These are phyloP conservation scores for Talaromyces liani DNA, from an alignment of 495 filamentous ascomycete species.

Conservation along the genomic window DNA sequence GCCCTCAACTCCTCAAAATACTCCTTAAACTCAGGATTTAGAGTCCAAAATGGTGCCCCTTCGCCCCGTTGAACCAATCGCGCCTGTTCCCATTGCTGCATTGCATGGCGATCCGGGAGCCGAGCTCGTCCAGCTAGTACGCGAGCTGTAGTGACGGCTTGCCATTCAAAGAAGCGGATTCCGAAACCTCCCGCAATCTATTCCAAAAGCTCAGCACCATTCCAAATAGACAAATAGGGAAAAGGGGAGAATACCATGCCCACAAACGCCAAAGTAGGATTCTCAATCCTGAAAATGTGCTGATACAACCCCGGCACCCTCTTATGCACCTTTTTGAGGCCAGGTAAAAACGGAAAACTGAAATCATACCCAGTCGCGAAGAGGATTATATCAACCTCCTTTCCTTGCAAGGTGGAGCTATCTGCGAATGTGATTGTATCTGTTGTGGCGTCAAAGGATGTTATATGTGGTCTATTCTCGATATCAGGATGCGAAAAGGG, in stretches of 20 bases:
- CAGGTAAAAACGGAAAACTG: conserved; percentile 12
- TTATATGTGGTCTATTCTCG: conserved; percentile 14
- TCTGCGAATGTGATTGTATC: conserved; percentile 54
- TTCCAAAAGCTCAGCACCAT: conserved; percentile 12
- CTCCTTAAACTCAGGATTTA: conserved; percentile 46
- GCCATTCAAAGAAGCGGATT: conserved; percentile 55
- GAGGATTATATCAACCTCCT: background rate
- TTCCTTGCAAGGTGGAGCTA: conserved; percentile 23
- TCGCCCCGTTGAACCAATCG: conserved; percentile 43
- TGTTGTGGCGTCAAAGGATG: conserved; percentile 17
- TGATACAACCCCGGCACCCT: conserved; percentile 22
- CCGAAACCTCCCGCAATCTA: conserved; percentile 50
- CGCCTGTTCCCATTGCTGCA: conserved; percentile 44
- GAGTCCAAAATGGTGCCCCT: conserved; percentile 36
- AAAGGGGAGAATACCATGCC: conserved; percentile 18
- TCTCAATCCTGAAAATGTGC: conserved; percentile 24
- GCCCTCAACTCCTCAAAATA: conserved; percentile 45
- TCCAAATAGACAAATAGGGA: no score
- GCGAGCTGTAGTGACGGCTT: conserved; percentile 50
- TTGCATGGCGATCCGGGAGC: conserved; percentile 34
- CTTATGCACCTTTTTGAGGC: conserved; percentile 9
- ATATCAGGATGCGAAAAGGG: conserved; percentile 19
- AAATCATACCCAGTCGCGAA: conserved; percentile 3
- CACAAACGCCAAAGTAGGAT: conserved; percentile 30
- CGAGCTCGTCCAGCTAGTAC: conserved; percentile 43